Percentiles rank a stretch among this genome's conserved stretches.
phyloP scores from a whole-genome alignment of 2,329 filamentous ascomycete species.

The Aureobasidium sp. region DNA sequence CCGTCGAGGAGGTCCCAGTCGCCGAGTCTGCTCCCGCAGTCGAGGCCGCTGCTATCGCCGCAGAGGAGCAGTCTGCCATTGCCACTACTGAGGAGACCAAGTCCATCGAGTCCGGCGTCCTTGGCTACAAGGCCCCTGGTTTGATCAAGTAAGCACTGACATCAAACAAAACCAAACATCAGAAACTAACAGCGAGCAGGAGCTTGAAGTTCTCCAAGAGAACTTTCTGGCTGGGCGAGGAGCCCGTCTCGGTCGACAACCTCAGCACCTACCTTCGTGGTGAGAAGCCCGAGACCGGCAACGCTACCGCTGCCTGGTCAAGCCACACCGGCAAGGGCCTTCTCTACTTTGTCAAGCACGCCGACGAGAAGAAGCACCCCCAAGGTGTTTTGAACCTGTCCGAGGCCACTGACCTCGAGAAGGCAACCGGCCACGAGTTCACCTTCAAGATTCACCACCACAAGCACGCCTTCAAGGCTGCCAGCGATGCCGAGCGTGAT shows the following conservation, averaged over 20 bases:
- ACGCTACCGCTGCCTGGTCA: conserved; percentile 81
- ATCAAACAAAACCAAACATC: conserved; percentile 14
- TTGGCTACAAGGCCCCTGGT: conserved; percentile 85
- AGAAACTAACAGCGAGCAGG: conserved; percentile 40
- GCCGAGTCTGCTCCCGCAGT: conserved; percentile 34
- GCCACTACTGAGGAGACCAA: conserved; percentile 38
- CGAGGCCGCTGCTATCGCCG: conserved; percentile 31
- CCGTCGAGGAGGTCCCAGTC: conserved; percentile 22
- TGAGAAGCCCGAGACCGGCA: conserved; percentile 74
- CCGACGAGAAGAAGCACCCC: conserved; percentile 71
- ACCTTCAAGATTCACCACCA: conserved; percentile 74
- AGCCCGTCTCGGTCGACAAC: conserved; percentile 63
- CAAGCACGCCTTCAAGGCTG: conserved; percentile 91
- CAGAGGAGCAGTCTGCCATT: conserved; percentile 23
- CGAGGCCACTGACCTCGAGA: conserved; percentile 62
- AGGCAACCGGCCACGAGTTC: conserved; percentile 75
- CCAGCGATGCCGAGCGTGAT: conserved; percentile 67
- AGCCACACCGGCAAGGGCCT: conserved; percentile 92
- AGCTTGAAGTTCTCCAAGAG: conserved; percentile 87
- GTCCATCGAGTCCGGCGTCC: conserved; percentile 61
- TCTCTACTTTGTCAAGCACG: conserved; percentile 80
- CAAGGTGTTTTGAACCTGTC: conserved; percentile 73
- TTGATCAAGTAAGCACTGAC: conserved; percentile 69
- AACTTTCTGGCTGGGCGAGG: conserved; percentile 64
- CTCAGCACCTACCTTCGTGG: conserved; percentile 71